Conservation (phyloP, 441 rosid species). For the Populus hybrid region DNA sequence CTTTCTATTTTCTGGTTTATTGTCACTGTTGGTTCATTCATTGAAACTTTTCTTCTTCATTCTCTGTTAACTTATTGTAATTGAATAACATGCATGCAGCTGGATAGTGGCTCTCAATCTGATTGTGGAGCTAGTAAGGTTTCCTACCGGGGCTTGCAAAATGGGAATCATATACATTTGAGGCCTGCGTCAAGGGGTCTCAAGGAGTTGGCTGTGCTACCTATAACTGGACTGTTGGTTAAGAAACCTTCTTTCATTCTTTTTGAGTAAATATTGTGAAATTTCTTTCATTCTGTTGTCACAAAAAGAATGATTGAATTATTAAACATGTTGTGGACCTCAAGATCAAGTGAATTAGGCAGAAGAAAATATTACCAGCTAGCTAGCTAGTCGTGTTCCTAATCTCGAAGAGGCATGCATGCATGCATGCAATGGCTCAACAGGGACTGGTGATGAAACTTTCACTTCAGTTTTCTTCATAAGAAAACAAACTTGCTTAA, state of each 20-base stretch:
- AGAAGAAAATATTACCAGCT: too few relatives aligned
- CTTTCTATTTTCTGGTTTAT: background rate
- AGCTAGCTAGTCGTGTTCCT: too few relatives aligned
- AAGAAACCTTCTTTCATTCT: constrained; percentile 30
- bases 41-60: background rate
- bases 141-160: constrained; percentile 50
- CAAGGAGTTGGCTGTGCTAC: constrained; percentile 52
- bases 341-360: too few relatives aligned
- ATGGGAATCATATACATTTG: constrained; percentile 70
- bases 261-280: constrained; percentile 13
- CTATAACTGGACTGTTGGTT: constrained; percentile 85
- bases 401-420: too few relatives aligned
- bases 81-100: constrained; percentile 40
- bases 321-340: too few relatives aligned
- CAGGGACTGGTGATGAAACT: too few relatives aligned
- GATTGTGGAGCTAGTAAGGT: constrained; percentile 52
- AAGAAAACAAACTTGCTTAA: too few relatives aligned
- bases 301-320: too few relatives aligned
- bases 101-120: constrained; percentile 55
- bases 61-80: background rate
- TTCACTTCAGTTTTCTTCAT: too few relatives aligned
- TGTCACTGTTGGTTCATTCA: background rate
- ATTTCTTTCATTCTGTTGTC: background rate
- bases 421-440: too few relatives aligned
- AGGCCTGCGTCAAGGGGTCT: constrained; percentile 57